These are phyloP conservation scores for Hyphopichia homilentoma DNA, from an alignment of 805 yeast species.

Conservation along the genomic window DNA sequence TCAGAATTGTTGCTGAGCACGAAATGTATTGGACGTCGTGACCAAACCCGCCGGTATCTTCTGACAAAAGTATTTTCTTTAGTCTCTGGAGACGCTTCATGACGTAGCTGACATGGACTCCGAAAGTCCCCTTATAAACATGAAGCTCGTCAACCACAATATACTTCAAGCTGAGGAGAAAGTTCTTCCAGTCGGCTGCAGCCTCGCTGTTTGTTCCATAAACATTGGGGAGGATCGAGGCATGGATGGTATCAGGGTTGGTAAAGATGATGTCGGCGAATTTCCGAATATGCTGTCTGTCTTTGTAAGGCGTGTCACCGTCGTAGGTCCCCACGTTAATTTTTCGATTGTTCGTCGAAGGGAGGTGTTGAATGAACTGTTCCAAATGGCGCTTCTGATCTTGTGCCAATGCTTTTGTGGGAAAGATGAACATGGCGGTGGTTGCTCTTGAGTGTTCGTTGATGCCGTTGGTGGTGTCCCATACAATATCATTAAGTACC, in stretches of 20 bases:
- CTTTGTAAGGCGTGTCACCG: constrained; percentile 77
- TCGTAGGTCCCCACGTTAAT: constrained; percentile 77
- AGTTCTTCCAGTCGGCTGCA: constrained; percentile 56
- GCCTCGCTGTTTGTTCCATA: constrained; percentile 22
- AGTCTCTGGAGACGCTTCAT: constrained; percentile 76
- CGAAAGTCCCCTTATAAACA: constrained; percentile 85
- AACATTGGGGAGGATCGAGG: constrained; percentile 77
- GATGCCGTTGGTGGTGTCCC: constrained; percentile 34
- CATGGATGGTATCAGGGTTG: constrained; percentile 92
- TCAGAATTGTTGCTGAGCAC: constrained; percentile 88
- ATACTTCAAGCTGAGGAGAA: constrained; percentile 59
- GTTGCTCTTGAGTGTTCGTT: constrained; percentile 22
- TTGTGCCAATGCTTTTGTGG: constrained; percentile 96
- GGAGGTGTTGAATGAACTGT: constrained; percentile 50
- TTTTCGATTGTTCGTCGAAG: constrained; percentile 30
- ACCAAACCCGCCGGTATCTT: constrained; percentile 39
- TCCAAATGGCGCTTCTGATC: constrained; percentile 86
- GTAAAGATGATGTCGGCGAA: constrained; percentile 81
- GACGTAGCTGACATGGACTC: constrained; percentile 84
- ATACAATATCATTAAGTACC: constrained; percentile 48
- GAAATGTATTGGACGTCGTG: constrained; percentile 61
- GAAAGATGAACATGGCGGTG: constrained; percentile 86
- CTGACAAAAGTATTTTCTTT: constrained; percentile 29
- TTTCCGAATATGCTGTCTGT: constrained; percentile 51
- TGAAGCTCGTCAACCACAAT: constrained; percentile 87